Conservation (phyloP, 75 land plant genomes). For the Selaginella moellendorffii region DNA sequence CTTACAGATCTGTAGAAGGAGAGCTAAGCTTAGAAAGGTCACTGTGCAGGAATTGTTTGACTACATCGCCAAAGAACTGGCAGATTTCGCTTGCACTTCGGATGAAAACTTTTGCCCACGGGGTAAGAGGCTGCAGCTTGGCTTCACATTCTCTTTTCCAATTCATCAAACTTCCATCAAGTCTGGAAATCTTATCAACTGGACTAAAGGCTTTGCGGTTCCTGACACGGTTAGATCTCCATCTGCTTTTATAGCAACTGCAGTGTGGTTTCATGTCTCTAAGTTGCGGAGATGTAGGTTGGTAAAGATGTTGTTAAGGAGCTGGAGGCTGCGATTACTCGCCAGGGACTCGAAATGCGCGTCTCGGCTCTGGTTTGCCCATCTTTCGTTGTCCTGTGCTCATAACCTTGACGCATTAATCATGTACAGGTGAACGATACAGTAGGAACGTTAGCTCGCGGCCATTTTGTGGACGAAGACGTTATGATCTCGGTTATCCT, state of each 20-base stretch:
- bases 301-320: not conserved
- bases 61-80: constrained; percentile 25
- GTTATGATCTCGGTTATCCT: constrained; percentile 85
- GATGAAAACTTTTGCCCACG: constrained; percentile 8
- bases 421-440: constrained; percentile 88
- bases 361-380: not conserved
- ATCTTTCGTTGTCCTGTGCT: too few species aligned
- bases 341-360: not conserved
- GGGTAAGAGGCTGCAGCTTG: constrained; percentile 33
- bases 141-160: constrained; percentile 73
- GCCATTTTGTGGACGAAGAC: constrained; percentile 63
- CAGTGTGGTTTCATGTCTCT: not conserved
- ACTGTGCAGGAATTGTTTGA: constrained; percentile 36
- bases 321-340: not conserved
- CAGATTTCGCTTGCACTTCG: constrained; percentile 13
- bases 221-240: not conserved
- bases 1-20: too few species aligned
- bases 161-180: constrained; percentile 46
- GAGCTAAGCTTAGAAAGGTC: too few species aligned
- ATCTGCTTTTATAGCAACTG: not conserved
- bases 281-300: not conserved
- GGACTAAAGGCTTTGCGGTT: constrained; percentile 57
- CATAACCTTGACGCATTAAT: too few species aligned
- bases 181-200: constrained; percentile 52
- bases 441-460: constrained; percentile 86